Evolutionary conservation across 768 basidiomycete genomes (phyloP), one percentile per base, ranked within the genome.

Genomic region (Boletus rex-veris): DNA sequence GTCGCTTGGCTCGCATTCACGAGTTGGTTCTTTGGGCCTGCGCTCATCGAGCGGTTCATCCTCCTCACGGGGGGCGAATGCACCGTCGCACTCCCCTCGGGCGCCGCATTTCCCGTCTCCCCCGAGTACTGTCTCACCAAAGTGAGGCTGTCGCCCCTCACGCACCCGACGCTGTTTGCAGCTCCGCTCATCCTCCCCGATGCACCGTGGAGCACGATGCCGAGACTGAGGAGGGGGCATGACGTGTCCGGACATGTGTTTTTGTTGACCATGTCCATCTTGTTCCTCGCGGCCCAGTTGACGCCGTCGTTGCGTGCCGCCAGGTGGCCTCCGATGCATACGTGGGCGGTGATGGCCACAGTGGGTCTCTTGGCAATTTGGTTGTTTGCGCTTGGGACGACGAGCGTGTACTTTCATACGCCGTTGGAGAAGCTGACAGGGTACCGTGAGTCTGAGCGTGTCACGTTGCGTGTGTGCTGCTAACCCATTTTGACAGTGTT

Each of bases 181-280:
- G 60, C 73, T 5, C 58, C 69, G 18, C 60, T 79, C 48, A 45
- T 69, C 5, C 61, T 74, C 30, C 75, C 77, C 2, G 67, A 72
- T 5, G 45, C 44, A 2, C 75, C 72, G 14, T 86, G 80, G 80
- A 67, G 65, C 28, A 69, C 65, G 1, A 73, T 72, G 0, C 90
- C 93, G 9, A 74, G 87, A 28, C 73, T 96, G 58, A 78, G 83
- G 49, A 80, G 77, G 39, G 96, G 96, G 0, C 93, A 97, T 67
- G 96, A 98, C 63, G 83, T 98, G 14, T 95, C 92, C 0, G 96
- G 96, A 7, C 96, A 98, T 65, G 77, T 93, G 30, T 98, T 97
- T 74, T 79, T 98, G 56, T 79, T 98, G 58, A 88, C 88, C 3
- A 80, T 96, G 75, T 77, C 85, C 14, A 74, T 79, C 14, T 74